These are phyloP conservation scores for Globisporangium ultimum DNA, from an alignment of 352 stramenopile genomes.

Conservation along the genomic window DNA sequence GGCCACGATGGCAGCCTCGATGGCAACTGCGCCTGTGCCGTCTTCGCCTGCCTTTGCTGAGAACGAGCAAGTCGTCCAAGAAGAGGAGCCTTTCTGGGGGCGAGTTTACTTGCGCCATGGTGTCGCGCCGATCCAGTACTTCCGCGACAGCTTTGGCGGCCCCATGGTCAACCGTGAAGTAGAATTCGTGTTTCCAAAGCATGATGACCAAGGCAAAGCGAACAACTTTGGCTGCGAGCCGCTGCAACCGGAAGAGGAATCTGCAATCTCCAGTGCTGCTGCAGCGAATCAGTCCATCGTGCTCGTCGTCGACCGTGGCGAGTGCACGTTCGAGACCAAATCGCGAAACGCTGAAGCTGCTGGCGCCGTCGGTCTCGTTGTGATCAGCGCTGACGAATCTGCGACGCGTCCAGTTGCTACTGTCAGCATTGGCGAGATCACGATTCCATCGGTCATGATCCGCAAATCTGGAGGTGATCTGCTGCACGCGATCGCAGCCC, in stretches of 20 bases:
- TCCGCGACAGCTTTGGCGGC: conserved; percentile 52
- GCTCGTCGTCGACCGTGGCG: conserved; percentile 54
- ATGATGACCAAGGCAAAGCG: neutral
- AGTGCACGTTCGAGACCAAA: conserved; percentile 69
- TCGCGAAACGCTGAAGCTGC: conserved; percentile 40
- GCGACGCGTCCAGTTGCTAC: conserved; percentile 34
- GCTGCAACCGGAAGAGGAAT: conserved; percentile 28
- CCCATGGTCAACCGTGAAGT: conserved; percentile 36
- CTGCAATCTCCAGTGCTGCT: conserved; percentile 14
- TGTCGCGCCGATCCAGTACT: conserved; percentile 70
- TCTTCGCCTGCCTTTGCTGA: neutral
- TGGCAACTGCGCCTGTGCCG: too few relatives aligned
- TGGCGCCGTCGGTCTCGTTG: conserved; percentile 42
- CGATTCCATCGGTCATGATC: conserved; percentile 61
- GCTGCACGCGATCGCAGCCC: conserved; percentile 26
- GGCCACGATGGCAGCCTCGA: too few relatives aligned
- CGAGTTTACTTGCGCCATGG: conserved; percentile 67
- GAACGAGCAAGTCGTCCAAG: neutral
- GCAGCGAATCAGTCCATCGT: conserved; percentile 30
- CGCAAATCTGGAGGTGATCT: conserved; percentile 45
- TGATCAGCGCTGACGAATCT: conserved; percentile 48
- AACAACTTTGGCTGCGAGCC: conserved; percentile 41
- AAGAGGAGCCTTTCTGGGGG: conserved; percentile 43
- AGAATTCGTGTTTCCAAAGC: conserved; percentile 42
- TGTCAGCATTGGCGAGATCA: conserved; percentile 41